phyloP scores from a whole-genome alignment of 768 basidiomycete species.

The Pilatotrama ljubarskyi region DNA sequence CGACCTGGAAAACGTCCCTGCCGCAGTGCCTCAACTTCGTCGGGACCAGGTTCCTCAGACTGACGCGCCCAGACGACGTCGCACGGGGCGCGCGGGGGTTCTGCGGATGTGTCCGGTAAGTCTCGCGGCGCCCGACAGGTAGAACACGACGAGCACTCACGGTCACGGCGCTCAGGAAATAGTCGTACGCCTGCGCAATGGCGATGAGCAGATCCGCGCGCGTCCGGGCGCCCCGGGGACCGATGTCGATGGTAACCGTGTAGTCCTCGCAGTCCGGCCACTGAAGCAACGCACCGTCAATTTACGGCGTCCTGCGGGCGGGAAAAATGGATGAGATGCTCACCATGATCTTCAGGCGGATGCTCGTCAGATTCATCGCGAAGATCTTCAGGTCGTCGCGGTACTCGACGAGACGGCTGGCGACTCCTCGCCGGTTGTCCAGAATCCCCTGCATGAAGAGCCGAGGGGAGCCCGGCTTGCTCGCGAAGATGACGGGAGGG shows the following conservation, averaged over 20 bases:
- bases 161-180: background rate
- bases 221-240: background rate
- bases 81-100: background rate
- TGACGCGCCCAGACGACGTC: background rate
- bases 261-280: background rate
- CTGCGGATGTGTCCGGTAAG: background rate
- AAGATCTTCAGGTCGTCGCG: background rate
- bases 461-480: too few relatives aligned
- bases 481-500: too few relatives aligned
- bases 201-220: background rate
- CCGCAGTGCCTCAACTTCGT: background rate
- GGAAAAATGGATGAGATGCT: background rate
- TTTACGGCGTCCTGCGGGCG: background rate
- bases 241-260: background rate
- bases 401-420: background rate
- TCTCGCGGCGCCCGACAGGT: too few relatives aligned
- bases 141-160: too few relatives aligned
- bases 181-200: background rate
- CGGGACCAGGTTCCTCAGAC: background rate
- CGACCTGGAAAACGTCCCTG: background rate
- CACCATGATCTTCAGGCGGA: background rate
- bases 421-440: background rate
- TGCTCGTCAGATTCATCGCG: background rate
- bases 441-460: too few relatives aligned
- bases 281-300: background rate